phyloP scores from a whole-genome alignment of 1,139 yeast species.

The Debaryomyces robertsiae region DNA sequence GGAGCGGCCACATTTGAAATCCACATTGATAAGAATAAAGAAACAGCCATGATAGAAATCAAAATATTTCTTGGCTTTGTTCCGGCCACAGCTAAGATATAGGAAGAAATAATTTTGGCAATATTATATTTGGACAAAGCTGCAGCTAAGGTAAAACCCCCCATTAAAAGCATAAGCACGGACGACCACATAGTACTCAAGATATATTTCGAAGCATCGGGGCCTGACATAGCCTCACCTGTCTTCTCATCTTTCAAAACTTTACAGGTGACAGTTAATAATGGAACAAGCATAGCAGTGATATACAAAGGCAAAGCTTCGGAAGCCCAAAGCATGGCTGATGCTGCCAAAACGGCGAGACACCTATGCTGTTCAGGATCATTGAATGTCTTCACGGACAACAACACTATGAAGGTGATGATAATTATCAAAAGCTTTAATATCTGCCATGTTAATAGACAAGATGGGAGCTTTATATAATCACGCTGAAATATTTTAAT shows the following conservation, averaged over 20 bases:
- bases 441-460: conserved; percentile 36
- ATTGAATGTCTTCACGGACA: conserved; percentile 60
- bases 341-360: conserved; percentile 75
- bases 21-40: conserved; percentile 90
- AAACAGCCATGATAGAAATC: conserved; percentile 80
- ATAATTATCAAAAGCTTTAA: conserved; percentile 50
- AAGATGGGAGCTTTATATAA: conserved; percentile 29
- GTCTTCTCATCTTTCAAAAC: conserved; percentile 64
- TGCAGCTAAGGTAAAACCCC: conserved; percentile 94
- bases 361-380: conserved; percentile 74
- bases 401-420: conserved; percentile 47
- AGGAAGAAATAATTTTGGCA: conserved; percentile 82
- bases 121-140: conserved; percentile 88
- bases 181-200: conserved; percentile 93
- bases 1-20: conserved; percentile 97
- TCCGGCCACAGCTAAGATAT: conserved; percentile 79
- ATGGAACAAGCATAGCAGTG: conserved; percentile 80
- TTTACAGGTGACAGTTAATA: conserved; percentile 70
- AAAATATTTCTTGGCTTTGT: conserved; percentile 79
- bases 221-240: conserved; percentile 56
- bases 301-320: conserved; percentile 89
- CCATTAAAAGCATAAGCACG: conserved; percentile 81
- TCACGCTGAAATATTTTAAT: conserved; percentile 21
- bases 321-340: conserved; percentile 90
- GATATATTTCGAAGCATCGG: conserved; percentile 73